A percentile compares a stretch with the other conserved stretches of the same genome.
Evolutionary conservation across 805 yeast species (phyloP).

Genomic region (Teunomyces funiuensis): DNA sequence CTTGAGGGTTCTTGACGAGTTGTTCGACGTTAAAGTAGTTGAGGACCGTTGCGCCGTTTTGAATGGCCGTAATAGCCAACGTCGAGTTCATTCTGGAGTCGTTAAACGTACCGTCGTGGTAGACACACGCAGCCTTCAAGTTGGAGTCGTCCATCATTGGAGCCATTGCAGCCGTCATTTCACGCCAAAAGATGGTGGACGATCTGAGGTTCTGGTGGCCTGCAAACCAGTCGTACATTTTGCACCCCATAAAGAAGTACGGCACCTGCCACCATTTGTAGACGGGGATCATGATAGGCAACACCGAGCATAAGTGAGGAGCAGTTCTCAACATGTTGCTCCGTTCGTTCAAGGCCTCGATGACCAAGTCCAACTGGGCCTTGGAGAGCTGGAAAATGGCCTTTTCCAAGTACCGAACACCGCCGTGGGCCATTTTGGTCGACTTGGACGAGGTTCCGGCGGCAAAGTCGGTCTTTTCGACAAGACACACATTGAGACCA

Average conservation of each 20-base stretch:
- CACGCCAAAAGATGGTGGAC: constrained; percentile 69
- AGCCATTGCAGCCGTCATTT: constrained; percentile 67
- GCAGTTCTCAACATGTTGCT: constrained; percentile 85
- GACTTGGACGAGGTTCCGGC: constrained; percentile 91
- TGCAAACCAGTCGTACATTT: constrained; percentile 89
- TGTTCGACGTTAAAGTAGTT: constrained; percentile 84
- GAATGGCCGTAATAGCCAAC: constrained; percentile 80
- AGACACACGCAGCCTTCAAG: constrained; percentile 86
- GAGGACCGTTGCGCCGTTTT: constrained; percentile 84
- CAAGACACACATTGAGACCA: constrained; percentile 83
- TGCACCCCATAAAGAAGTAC: constrained; percentile 87
- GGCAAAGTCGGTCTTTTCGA: constrained; percentile 88
- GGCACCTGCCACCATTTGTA: constrained; percentile 96
- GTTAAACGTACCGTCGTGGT: constrained; percentile 93
- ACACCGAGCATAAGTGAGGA: constrained; percentile 81
- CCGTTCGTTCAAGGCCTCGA: constrained; percentile 86
- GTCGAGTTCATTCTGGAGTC: constrained; percentile 89
- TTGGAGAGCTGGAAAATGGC: constrained; percentile 91
- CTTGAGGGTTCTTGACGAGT: constrained; percentile 61
- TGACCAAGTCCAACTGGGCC: constrained; percentile 83
- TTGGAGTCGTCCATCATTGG: constrained; percentile 81
- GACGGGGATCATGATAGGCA: constrained; percentile 95
- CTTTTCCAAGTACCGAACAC: constrained; percentile 92
- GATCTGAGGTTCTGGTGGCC: constrained; percentile 81
- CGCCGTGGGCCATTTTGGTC: constrained; percentile 97